Base-by-base conservation (phyloP, 2,329 filamentous ascomycete genomes). In the Trichoderma sp. region DNA sequence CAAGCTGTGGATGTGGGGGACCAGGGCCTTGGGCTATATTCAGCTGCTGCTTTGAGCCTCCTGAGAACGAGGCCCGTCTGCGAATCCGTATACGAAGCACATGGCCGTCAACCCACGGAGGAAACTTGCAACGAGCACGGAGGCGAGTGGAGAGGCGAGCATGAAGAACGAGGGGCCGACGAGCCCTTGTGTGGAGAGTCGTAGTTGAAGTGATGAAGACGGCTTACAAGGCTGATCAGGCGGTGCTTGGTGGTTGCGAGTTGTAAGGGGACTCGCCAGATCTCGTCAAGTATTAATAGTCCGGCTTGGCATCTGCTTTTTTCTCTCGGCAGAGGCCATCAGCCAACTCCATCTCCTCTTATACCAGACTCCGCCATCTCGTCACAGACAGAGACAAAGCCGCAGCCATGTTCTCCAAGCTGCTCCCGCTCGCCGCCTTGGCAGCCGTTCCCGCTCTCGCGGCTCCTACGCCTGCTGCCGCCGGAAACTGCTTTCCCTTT, bases 401-500 rank as follows among this genome's bases (percentile, higher is more conserved):
- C 52, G 52, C 61, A 56, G 52, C 52, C 37, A 70, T 70, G 68
- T 21, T 59, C 39, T 58, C 51, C 37, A 58, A 65, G 24, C 52
- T 69, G 24, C 59, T 70, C 37, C 34, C 66, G 8, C 63, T 70
- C 39, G 68, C 64, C 37, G 70, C 70, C 21, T 37, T 71, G 34
- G 63, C 64, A 21, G 64, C 68, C 4, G 60, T 58, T 66, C 59
- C 68, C 59, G 70, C 59, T 55, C 64, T 60, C 21, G 70, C 68
- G 4, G 59, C 68, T 43, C 60, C 69, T 11, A 34, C 39, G 58
- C 46, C 68, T 46, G 39, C 68, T 10, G 52, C 46, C 32, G 56
- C 68, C 34, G 51, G 68, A n/a, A 72, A 67, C 46, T 73, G 72
- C 49, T 73, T 73, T 54, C 71, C 72, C 18, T 66, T 72, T 24